Evolutionary conservation across 2,329 filamentous ascomycete species (phyloP).

Genomic region (Sclerotinia minor): DNA sequence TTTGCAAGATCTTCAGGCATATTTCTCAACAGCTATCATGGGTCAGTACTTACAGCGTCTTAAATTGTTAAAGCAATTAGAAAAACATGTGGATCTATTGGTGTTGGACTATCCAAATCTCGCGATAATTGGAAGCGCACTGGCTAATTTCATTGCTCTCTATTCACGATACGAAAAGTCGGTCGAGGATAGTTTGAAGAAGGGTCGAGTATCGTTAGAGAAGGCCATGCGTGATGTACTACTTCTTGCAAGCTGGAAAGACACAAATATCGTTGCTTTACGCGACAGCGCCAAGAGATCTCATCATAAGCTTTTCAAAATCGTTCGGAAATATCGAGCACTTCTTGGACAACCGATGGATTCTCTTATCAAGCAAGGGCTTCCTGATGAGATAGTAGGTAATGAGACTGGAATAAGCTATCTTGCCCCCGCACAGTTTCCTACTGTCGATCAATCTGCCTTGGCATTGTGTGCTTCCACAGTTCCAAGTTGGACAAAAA

Average conservation of each 20-base stretch:
- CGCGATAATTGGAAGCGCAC: conserved; percentile 58
- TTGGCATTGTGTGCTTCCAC: conserved; percentile 34
- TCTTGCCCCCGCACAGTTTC: conserved; percentile 24
- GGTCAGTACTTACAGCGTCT: conserved; percentile 79
- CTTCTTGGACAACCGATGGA: conserved; percentile 76
- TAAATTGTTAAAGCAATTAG: conserved; percentile 64
- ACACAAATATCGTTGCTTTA: conserved; percentile 89
- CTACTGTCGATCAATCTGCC: conserved; percentile 37
- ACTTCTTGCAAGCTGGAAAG: conserved; percentile 93
- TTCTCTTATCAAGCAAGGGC: conserved; percentile 58
- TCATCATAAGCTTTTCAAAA: conserved; percentile 86
- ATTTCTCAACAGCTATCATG: conserved; percentile 75
- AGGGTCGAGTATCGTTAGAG: conserved; percentile 74
- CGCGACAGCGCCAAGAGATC: conserved; percentile 87
- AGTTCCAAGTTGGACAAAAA: conserved; percentile 46
- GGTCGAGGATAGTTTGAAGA: conserved; percentile 63
- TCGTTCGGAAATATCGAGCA: conserved; percentile 85
- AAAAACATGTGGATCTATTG: conserved; percentile 65
- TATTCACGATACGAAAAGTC: conserved; percentile 69
- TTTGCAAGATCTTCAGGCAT: conserved; percentile 73
- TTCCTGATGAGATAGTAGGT: conserved; percentile 49
- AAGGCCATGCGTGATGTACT: conserved; percentile 93
- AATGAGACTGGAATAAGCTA: conserved; percentile 20
- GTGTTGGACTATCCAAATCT: conserved; percentile 59
- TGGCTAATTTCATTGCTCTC: conserved; percentile 76